A percentile compares a stretch with the other conserved stretches of the same genome.
Conservation (phyloP, 441 rosid species). For the Bruguiera hainesii region DNA sequence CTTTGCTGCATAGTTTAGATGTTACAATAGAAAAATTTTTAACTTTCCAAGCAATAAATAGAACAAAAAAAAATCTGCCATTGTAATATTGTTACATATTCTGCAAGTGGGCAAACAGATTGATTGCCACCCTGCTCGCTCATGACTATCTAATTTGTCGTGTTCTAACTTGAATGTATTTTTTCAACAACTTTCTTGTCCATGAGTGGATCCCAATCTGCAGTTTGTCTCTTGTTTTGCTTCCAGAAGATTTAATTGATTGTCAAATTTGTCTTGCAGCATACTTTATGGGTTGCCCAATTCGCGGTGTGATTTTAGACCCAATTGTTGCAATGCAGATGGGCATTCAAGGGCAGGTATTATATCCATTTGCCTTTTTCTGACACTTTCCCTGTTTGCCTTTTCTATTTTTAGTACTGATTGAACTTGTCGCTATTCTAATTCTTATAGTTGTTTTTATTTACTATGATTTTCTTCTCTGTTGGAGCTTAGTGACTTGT, state of each 20-base stretch:
- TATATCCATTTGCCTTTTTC: slow-evolving; percentile 5
- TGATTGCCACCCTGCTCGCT: neutral
- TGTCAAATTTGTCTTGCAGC: slow-evolving; percentile 42
- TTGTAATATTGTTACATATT: neutral
- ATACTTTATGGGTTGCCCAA: slow-evolving; percentile 92
- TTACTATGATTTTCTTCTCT: no score
- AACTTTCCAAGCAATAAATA: neutral
- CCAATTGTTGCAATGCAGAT: slow-evolving; percentile 84
- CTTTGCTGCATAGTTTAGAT: slow-evolving; percentile 13
- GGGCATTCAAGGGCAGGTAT: slow-evolving; percentile 97
- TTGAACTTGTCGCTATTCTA: neutral
- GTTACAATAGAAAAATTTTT: neutral
- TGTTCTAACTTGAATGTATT: neutral
- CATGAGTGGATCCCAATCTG: neutral
- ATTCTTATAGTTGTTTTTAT: no score
- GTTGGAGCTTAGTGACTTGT: no score
- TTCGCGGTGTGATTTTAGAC: slow-evolving; percentile 90
- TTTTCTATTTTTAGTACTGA: slow-evolving; percentile 5
- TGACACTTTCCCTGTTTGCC: slow-evolving; percentile 4
- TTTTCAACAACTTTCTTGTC: neutral
- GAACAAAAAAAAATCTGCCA: neutral
- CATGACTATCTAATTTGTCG: neutral
- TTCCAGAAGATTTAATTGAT: slow-evolving; percentile 11
- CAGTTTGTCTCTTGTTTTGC: neutral
- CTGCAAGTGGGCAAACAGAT: neutral